Conservation (phyloP, 2,329 filamentous ascomycete genomes). For the Pyrenochaeta sp. region DNA sequence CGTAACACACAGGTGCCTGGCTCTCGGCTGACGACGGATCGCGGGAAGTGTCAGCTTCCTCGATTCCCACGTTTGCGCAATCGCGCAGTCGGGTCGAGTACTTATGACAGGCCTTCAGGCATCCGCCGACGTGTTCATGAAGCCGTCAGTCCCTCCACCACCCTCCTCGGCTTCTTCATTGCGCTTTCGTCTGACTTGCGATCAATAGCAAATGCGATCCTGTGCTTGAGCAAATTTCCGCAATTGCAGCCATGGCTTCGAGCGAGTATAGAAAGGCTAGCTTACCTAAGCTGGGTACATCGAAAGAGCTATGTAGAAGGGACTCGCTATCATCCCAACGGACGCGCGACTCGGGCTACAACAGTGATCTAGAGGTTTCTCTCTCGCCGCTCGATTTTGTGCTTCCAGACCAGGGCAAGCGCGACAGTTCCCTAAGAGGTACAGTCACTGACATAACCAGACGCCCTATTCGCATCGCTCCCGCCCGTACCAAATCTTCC, state of each 20-base stretch:
- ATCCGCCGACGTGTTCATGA: constrained; percentile 9
- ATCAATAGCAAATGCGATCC: constrained; percentile 3
- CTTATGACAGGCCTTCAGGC: constrained; percentile 20
- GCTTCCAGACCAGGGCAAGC: constrained; percentile 24
- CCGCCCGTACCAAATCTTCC: constrained; percentile 13
- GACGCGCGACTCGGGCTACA: constrained; percentile 44
- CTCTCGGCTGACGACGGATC: constrained; percentile 13
- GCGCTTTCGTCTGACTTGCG: constrained; percentile 1
- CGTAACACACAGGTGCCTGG: constrained; percentile 10
- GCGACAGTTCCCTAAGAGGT: background rate
- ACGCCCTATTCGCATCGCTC: constrained; percentile 8
- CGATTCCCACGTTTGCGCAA: constrained; percentile 27
- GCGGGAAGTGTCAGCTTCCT: constrained; percentile 17
- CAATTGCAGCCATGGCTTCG: constrained; percentile 20
- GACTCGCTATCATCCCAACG: constrained; percentile 38
- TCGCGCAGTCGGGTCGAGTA: constrained; percentile 21
- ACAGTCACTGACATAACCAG: constrained; percentile 16
- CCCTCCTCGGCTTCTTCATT: background rate
- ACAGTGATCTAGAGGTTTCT: constrained; percentile 37
- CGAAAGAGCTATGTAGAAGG: constrained; percentile 26
- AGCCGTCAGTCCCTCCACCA: background rate
- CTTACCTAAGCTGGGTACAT: constrained; percentile 29
- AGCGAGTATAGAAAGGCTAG: constrained; percentile 10
- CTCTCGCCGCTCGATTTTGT: constrained; percentile 35
- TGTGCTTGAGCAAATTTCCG: constrained; percentile 9